Evolutionary conservation across 108 stramenopile genomes (phyloP).

Genomic region (Fistulifera solaris): DNA sequence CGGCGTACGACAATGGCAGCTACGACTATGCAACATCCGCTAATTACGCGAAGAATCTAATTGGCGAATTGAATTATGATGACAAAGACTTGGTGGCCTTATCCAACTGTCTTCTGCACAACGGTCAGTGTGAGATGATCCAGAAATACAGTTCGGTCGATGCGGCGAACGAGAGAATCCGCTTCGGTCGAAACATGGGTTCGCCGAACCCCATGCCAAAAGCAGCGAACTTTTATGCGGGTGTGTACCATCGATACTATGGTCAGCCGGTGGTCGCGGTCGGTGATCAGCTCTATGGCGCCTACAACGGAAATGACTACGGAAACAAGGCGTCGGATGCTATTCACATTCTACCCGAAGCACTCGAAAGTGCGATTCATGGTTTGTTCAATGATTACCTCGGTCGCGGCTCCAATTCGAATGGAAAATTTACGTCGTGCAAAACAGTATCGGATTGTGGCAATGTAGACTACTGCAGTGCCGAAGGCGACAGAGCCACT

Average conservation of each 20-base stretch:
- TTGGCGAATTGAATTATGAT: slow-evolving; percentile 42
- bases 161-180: slow-evolving; percentile 34
- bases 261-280: slow-evolving; percentile 78
- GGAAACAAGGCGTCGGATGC: slow-evolving; percentile 49
- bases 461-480: slow-evolving; percentile 50
- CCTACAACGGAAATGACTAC: slow-evolving; percentile 55
- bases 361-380: slow-evolving; percentile 54
- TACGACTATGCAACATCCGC: slow-evolving; percentile 52
- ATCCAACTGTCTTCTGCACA: slow-evolving; percentile 51
- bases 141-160: slow-evolving; percentile 50
- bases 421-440: slow-evolving; percentile 20
- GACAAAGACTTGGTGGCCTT: slow-evolving; percentile 40
- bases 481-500: slow-evolving; percentile 30
- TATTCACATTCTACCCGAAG: slow-evolving; percentile 45
- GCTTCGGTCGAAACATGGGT: slow-evolving; percentile 45
- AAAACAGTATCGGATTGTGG: slow-evolving; percentile 42
- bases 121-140: slow-evolving; percentile 57
- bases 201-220: slow-evolving; percentile 18
- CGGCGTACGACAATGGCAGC: slow-evolving; percentile 64
- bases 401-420: slow-evolving; percentile 43
- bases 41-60: slow-evolving; percentile 43
- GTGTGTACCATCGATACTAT: slow-evolving; percentile 48
- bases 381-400: slow-evolving; percentile 66
- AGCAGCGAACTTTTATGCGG: slow-evolving; percentile 49
- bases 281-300: slow-evolving; percentile 54